phyloP scores from a whole-genome alignment of 768 basidiomycete species.

The Fibroporia radiculosa region DNA sequence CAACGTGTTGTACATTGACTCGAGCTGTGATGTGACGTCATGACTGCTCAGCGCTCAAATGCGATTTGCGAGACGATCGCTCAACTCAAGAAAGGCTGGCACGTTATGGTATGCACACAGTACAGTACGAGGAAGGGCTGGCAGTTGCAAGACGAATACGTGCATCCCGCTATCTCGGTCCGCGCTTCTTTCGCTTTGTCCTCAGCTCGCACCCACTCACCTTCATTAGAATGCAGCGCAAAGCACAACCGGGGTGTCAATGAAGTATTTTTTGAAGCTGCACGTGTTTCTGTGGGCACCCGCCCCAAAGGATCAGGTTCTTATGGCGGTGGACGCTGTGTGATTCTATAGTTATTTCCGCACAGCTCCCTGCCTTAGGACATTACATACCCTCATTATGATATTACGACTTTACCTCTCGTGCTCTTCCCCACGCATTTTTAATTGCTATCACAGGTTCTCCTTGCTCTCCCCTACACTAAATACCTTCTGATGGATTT shows the following conservation, averaged over 20 bases:
- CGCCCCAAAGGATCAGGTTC: conserved; percentile 58
- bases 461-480: too few relatives aligned
- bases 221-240: conserved; percentile 98
- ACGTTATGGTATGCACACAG: conserved; percentile 59
- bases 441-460: too few relatives aligned
- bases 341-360: conserved; percentile 57
- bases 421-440: too few relatives aligned
- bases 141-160: conserved; percentile 85
- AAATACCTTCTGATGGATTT: too few relatives aligned
- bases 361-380: too few relatives aligned
- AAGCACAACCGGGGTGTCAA: conserved; percentile 94
- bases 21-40: neutral
- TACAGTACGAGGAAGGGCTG: conserved; percentile 91
- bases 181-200: conserved; percentile 11
- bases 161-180: conserved; percentile 88
- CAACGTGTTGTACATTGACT: conserved; percentile 9
- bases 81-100: conserved; percentile 64
- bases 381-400: too few relatives aligned
- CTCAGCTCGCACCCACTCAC: neutral
- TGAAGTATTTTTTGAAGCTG: conserved; percentile 91
- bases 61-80: conserved; percentile 86
- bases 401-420: too few relatives aligned
- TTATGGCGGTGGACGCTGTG: conserved; percentile 34
- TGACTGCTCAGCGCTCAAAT: conserved; percentile 69
- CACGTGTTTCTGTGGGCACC: conserved; percentile 73